Evolutionary conservation across 129 eudicot genomes (phyloP), one percentile per base, ranked within the genome.

Genomic region (Saposhnikovia divaricata): DNA sequence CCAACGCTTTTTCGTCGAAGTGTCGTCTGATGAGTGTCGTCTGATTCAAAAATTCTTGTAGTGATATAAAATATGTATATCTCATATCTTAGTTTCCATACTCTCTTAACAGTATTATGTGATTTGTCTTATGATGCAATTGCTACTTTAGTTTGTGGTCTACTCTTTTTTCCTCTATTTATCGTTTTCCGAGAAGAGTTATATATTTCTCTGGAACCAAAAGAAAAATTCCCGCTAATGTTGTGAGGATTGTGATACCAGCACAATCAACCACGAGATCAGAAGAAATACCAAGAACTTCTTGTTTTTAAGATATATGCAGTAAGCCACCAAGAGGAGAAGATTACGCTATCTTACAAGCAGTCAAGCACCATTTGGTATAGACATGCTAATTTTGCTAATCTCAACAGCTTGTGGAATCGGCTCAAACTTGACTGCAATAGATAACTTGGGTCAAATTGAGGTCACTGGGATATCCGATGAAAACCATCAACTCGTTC

Each of bases 361-460:
- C n/a, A n/a, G n/a, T n/a, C 98, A 91, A 83, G 98, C 97, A 34
- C 81, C 91, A 3, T 65, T 91, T 19, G 88, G 97, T 78, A 76
- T 73, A 0, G 97, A 93, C 72, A 93, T 93, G 97, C 39, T 82
- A 7, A 85, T 88, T 72, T 82, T 93, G 5, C 88, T 88, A 23
- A 45, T 91, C 15, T 89, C 91, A 3, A 89, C 98, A 37, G 86
- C 90, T 71, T 91, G 95, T 65, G 98, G 98, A n/a, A 83, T 93
- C 0, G 97, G 98, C 2, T 81, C 89, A 10, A 91, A 92, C 77
- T 79, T 93, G 37, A 91, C 98, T 2, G 95, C 97, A 0, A 89
- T 93, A 5, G 98, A 91, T 63, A 93, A 93, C 82, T 57, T 93
- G 37, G 98, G 96, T 6, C 97, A 94, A 37, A 94, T 91, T 27